Percentiles rank a stretch among this genome's conserved stretches.
Conservation (phyloP, 345 rosid genomes). For the Hirschfeldia incana region DNA sequence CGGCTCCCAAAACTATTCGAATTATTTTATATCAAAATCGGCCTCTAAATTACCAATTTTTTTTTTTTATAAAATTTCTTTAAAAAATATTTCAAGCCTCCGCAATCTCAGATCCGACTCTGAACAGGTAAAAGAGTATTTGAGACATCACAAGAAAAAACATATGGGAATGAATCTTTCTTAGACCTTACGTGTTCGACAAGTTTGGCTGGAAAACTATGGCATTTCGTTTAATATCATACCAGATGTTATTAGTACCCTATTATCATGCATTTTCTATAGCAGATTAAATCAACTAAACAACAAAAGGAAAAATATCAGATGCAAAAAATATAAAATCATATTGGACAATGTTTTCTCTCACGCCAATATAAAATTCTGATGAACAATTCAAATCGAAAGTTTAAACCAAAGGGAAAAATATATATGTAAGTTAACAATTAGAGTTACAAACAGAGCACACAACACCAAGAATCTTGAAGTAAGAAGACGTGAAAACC, state of each 20-base stretch:
- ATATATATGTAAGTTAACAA: constrained; percentile 23
- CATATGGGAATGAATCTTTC: not conserved
- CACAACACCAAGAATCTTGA: constrained; percentile 36
- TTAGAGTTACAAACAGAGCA: constrained; percentile 42
- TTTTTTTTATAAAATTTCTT: too few species aligned
- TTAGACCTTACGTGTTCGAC: not conserved
- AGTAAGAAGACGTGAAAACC: constrained; percentile 8
- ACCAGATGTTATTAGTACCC: not conserved
- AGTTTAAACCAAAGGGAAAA: constrained; percentile 8
- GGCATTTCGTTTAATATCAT: not conserved
- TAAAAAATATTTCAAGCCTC: too few species aligned
- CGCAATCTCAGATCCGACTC: too few species aligned
- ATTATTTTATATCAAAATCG: too few species aligned
- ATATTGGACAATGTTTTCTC: constrained; percentile 30
- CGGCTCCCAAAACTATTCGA: too few species aligned
- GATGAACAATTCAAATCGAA: constrained; percentile 30
- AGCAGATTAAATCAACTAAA: not conserved
- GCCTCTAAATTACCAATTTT: too few species aligned
- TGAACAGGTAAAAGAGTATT: too few species aligned
- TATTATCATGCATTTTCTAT: not conserved
- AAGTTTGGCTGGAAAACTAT: not conserved
- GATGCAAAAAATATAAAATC: constrained; percentile 11
- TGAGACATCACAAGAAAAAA: not conserved
- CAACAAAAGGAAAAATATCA: not conserved
- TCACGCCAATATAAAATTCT: constrained; percentile 22